These are phyloP conservation scores for Nigrograna mackinnonii DNA, from an alignment of 2,329 filamentous ascomycete species.

Conservation along the genomic window DNA sequence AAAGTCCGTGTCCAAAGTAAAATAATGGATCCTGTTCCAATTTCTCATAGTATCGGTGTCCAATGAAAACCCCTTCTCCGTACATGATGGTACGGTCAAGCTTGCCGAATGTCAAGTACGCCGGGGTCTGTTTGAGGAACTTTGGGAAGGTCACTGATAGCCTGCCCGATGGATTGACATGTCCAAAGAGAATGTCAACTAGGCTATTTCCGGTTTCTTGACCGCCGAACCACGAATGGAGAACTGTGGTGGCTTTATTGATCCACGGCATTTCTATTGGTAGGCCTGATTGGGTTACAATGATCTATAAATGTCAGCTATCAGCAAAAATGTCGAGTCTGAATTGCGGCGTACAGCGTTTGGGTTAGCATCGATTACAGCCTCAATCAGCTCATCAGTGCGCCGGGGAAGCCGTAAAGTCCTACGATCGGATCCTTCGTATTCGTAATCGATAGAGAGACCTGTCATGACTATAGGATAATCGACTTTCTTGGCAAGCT, in stretches of 20 bases:
- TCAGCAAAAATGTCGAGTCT: neutral
- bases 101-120: conserved; percentile 1
- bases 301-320: neutral
- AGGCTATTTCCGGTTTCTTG: neutral
- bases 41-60: conserved; percentile 1
- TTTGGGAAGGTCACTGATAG: conserved; percentile 21
- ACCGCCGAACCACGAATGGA: neutral
- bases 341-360: neutral
- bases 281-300: conserved; percentile 1
- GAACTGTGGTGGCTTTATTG: neutral
- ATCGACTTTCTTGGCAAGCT: neutral
- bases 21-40: neutral
- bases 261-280: conserved; percentile 1
- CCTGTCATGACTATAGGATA: conserved; percentile 1
- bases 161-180: neutral
- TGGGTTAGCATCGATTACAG: neutral
- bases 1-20: conserved; percentile 1
- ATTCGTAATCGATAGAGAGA: neutral
- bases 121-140: neutral
- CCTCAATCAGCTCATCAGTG: neutral
- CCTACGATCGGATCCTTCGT: neutral
- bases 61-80: conserved; percentile 1
- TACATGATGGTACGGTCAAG: neutral
- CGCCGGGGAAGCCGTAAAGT: neutral
- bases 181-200: neutral